Conservation (phyloP, 805 yeast species). For the Schwanniomyces pseudopolymorphus region DNA sequence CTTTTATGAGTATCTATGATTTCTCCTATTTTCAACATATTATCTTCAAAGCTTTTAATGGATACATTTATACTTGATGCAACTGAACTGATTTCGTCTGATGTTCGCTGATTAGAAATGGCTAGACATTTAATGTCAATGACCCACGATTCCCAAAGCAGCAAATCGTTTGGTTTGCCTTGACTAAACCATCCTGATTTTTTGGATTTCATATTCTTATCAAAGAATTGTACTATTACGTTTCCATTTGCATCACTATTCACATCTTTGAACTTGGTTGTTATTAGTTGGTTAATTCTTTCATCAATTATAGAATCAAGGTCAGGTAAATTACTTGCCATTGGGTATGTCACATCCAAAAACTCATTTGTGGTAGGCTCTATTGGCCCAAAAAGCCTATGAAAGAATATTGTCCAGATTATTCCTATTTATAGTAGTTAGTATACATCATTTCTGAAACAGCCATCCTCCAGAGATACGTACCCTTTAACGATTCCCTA, state of each 20-base stretch:
- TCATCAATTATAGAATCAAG: constrained; percentile 46
- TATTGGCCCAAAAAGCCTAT: constrained; percentile 65
- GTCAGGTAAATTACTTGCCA: constrained; percentile 46
- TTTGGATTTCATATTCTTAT: constrained; percentile 34
- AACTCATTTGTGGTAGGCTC: constrained; percentile 57
- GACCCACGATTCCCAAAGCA: constrained; percentile 73
- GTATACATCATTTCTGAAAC: neutral
- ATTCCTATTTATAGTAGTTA: constrained; percentile 39
- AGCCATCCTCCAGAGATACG: constrained; percentile 13
- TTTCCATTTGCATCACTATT: constrained; percentile 21
- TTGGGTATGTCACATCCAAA: constrained; percentile 59
- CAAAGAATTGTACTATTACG: constrained; percentile 38
- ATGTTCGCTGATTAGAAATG: constrained; percentile 6
- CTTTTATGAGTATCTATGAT: constrained; percentile 56
- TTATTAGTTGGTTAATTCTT: constrained; percentile 30
- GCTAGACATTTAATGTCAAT: constrained; percentile 50
- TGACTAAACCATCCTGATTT: constrained; percentile 58
- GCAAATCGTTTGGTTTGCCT: constrained; percentile 35
- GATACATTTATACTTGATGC: constrained; percentile 33
- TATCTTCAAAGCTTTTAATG: constrained; percentile 35
- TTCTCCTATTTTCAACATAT: constrained; percentile 47
- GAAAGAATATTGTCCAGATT: constrained; percentile 66
- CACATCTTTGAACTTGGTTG: constrained; percentile 20
- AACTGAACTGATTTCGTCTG: constrained; percentile 7
- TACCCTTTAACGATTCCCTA: constrained; percentile 55